Percentiles rank a stretch among this genome's conserved stretches.
Conservation (phyloP, 139 green algal genomes). For the Coelastrella sp. region DNA sequence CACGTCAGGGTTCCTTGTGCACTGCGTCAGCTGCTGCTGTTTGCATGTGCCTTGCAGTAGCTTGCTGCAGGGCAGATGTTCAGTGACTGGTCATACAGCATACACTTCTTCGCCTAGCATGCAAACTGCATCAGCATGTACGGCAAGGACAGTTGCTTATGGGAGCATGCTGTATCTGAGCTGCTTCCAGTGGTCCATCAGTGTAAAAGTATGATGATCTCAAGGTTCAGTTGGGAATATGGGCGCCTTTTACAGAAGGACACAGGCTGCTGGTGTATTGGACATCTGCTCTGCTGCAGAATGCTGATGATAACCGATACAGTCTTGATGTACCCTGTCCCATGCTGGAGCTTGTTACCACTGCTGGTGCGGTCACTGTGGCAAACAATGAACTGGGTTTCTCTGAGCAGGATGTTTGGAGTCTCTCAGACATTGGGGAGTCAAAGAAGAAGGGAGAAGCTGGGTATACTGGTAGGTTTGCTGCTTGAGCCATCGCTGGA, state of each 20-base stretch:
- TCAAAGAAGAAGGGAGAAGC: constrained; percentile 30
- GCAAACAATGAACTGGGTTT: constrained; percentile 38
- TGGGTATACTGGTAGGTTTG: constrained; percentile 25
- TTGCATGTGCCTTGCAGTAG: background rate
- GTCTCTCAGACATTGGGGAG: constrained; percentile 11
- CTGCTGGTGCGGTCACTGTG: background rate
- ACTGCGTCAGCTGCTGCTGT: background rate
- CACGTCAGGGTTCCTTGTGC: background rate
- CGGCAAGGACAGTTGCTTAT: too few species aligned
- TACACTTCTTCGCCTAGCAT: too few species aligned
- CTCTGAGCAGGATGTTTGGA: background rate
- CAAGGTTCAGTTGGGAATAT: too few species aligned
- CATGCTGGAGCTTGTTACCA: constrained; percentile 27
- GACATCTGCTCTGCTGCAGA: constrained; percentile 17
- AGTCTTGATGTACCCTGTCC: background rate
- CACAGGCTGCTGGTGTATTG: background rate
- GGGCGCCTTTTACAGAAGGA: too few species aligned
- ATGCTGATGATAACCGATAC: constrained; percentile 67
- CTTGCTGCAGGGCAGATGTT: too few species aligned
- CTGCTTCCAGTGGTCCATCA: too few species aligned
- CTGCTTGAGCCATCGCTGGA: background rate
- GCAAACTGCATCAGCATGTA: too few species aligned
- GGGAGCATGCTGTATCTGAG: too few species aligned
- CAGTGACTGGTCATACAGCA: too few species aligned
- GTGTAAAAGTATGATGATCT: too few species aligned